phyloP scores from a whole-genome alignment of 2,329 filamentous ascomycete species.

The Akanthomyces dipterigenus region DNA sequence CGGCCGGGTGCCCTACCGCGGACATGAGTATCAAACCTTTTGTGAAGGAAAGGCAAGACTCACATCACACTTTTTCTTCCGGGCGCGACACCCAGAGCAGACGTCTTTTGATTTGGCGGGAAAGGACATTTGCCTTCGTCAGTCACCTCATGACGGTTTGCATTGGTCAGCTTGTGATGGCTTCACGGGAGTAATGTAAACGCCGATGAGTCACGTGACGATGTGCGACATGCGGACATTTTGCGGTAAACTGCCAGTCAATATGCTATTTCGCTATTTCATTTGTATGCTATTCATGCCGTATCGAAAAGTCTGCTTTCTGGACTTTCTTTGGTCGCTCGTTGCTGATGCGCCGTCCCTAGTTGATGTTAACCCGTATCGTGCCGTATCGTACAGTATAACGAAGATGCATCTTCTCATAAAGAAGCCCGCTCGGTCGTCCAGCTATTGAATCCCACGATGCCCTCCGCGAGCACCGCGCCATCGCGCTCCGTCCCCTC shows the following conservation, averaged over 20 bases:
- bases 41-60: neutral
- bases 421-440: conserved; percentile 1
- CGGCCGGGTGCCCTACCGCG: conserved; percentile 16
- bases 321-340: neutral
- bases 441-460: conserved; percentile 41
- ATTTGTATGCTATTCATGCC: neutral
- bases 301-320: too few relatives aligned
- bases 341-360: neutral
- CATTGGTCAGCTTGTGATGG: neutral
- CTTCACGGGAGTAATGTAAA: conserved; percentile 4
- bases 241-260: neutral
- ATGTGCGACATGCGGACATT: neutral
- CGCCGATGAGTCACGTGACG: neutral
- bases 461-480: conserved; percentile 38
- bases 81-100: conserved; percentile 19
- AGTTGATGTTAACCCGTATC: neutral
- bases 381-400: neutral
- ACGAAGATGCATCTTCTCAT: neutral
- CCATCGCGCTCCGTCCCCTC: conserved; percentile 17
- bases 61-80: conserved; percentile 23
- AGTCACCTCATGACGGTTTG: neutral
- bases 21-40: neutral
- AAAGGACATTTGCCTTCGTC: conserved; percentile 31
- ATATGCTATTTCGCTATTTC: neutral
- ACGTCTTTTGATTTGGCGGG: conserved; percentile 20